phyloP scores from a whole-genome alignment of 163 green algal genomes.

The Chlorella variabilis region DNA sequence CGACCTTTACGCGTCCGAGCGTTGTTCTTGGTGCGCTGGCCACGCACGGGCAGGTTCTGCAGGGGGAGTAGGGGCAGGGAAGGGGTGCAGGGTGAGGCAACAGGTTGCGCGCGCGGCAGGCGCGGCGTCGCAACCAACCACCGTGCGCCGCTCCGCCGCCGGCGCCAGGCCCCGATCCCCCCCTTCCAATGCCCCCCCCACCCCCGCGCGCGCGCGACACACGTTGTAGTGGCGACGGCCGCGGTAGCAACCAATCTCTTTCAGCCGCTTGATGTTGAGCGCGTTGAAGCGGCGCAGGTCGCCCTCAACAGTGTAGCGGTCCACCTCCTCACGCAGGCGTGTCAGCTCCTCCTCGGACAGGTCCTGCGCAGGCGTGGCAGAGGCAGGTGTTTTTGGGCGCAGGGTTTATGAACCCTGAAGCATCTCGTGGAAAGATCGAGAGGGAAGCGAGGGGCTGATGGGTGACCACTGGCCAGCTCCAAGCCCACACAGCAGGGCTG shows the following conservation, averaged over 20 bases:
- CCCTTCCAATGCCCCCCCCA: too few species aligned
- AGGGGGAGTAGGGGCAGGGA: not conserved
- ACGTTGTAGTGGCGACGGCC: constrained; percentile 88
- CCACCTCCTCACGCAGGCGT: constrained; percentile 91
- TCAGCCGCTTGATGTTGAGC: constrained; percentile 94
- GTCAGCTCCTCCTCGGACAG: constrained; percentile 97
- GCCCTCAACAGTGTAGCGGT: constrained; percentile 96
- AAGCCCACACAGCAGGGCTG: too few species aligned
- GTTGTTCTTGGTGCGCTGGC: constrained; percentile 98
- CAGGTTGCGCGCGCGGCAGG: too few species aligned
- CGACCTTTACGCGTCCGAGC: constrained; percentile 90
- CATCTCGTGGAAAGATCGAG: too few species aligned
- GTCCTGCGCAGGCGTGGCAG: constrained; percentile 70
- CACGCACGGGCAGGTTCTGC: constrained; percentile 87
- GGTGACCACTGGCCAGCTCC: too few species aligned
- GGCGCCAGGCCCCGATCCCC: too few species aligned
- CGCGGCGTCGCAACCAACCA: too few species aligned
- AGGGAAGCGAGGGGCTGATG: too few species aligned
- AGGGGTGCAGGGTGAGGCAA: not conserved
- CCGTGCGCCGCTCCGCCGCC: too few species aligned
- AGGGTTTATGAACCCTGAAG: too few species aligned
- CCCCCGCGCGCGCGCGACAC: too few species aligned
- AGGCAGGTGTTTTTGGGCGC: too few species aligned
- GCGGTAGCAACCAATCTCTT: constrained; percentile 93
- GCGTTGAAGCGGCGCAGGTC: constrained; percentile 88